Evolutionary conservation across 169 alveolate genomes (phyloP), one percentile per base, ranked within the genome.

Genomic region (Eimeria falciformis): DNA sequence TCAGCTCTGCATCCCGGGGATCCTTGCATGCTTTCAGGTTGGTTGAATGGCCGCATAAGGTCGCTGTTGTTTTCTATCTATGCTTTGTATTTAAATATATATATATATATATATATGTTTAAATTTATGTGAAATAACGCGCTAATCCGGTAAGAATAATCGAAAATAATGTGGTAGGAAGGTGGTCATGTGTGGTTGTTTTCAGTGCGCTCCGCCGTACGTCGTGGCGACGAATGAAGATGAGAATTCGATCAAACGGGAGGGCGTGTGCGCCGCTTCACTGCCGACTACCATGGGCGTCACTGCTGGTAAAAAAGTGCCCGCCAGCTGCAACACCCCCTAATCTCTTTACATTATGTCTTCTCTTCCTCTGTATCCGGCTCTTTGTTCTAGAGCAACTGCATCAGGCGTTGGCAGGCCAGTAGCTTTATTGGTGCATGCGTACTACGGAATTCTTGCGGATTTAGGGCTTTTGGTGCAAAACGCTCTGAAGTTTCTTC

Each of bases 201-300:
- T n/a, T 29, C 75, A 94, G 84, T 98, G 99, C 94, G 99, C 99
- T 12, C 98, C 99, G 6, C 98, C 99, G 23, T 93, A 97, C 43
- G 97, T 98, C 17, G 98, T 97, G 21, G 97, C 98, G 33, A 95
- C 95, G 23, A 96, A 96, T n/a, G 98, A 98, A 43, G 97, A 97
- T 78, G 99, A 98, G 93, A 94, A 96, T 47, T 91, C 96, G 43
- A 97, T 98, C 56, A 97, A 97, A 87, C 96, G 99, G 91, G 99
- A 97, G 83, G 99, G 98, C 79, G 99, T 98, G 12, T 98, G 99
- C 92, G 98, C 99, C 33, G 99, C 99, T 37, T 95, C 98, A 53
- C 92, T 98, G 25, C 99, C 99, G 1, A 98, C 99, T 12, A 98
- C 99, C 18, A 98, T 97, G 99, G 99, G 99, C 21, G 97, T 98